A percentile compares a stretch with the other conserved stretches of the same genome.
Conservation (phyloP, 2,329 filamentous ascomycete species). For the Beauveria varroae region DNA sequence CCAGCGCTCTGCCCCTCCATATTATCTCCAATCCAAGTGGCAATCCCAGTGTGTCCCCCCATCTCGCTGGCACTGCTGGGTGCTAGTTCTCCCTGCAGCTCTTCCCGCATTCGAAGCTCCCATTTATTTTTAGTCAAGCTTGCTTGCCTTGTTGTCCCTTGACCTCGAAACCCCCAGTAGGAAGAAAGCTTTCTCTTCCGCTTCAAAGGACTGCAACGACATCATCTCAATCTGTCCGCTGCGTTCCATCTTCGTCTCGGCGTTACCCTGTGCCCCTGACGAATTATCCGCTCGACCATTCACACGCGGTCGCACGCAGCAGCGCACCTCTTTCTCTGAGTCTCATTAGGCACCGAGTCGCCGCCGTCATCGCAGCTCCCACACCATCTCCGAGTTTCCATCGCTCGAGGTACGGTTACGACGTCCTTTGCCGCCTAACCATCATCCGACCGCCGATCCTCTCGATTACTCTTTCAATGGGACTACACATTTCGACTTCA, state of each 20-base stretch:
- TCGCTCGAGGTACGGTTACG: not conserved
- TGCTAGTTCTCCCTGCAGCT: not conserved
- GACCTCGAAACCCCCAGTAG: not conserved
- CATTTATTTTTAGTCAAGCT: not conserved
- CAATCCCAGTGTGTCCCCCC: not conserved
- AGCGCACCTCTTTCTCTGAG: not conserved
- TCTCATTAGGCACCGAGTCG: constrained; percentile 10
- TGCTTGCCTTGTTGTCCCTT: not conserved
- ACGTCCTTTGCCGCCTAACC: constrained; percentile 8
- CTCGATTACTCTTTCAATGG: not conserved
- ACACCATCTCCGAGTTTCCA: not conserved
- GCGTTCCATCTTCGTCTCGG: too few relatives aligned
- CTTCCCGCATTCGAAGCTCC: not conserved
- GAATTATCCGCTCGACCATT: too few relatives aligned
- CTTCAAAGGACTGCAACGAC: too few relatives aligned
- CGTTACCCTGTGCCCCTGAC: too few relatives aligned
- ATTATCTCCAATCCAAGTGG: not conserved
- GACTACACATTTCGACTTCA: not conserved
- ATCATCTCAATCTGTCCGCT: too few relatives aligned
- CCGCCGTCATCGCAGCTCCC: constrained; percentile 10
- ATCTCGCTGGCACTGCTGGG: not conserved
- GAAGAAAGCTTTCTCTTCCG: too few relatives aligned
- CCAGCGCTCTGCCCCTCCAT: not conserved
- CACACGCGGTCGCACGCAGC: too few relatives aligned
- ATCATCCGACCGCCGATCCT: not conserved